Evolutionary conservation across 73 alveolate genomes (phyloP).

Genomic region (Effrenium voratum): DNA sequence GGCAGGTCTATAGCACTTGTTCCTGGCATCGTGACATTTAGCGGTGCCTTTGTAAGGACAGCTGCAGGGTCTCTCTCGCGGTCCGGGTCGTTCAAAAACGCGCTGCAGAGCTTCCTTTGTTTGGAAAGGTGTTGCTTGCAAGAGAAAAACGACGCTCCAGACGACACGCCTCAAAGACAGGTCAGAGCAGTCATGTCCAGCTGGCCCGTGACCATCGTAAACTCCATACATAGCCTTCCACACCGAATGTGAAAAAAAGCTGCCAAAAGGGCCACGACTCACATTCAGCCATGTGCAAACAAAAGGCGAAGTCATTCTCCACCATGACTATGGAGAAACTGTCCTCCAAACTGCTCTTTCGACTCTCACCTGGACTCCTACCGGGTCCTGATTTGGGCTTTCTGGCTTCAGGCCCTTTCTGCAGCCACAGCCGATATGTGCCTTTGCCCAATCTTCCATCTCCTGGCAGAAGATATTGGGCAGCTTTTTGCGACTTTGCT

Average conservation of each 20-base stretch:
- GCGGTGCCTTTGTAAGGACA: conserved; percentile 72
- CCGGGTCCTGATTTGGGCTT: conserved; percentile 94
- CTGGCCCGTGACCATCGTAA: conserved; percentile 95
- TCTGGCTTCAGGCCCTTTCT: conserved; percentile 95
- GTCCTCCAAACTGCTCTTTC: no score
- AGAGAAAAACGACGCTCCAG: not conserved
- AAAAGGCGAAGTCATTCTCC: conserved; percentile 66
- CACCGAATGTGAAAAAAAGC: not conserved
- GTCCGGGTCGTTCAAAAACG: conserved; percentile 85
- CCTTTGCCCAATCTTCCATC: conserved; percentile 81
- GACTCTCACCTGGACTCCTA: no score
- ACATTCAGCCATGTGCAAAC: not conserved
- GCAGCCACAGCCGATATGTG: conserved; percentile 57
- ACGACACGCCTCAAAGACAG: conserved; percentile 59
- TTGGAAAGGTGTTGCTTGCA: not conserved
- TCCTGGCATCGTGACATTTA: not conserved
- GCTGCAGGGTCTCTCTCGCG: conserved; percentile 85
- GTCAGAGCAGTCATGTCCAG: conserved; percentile 95
- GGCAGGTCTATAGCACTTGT: not conserved
- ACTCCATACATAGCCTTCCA: conserved; percentile 93
- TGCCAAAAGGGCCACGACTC: not conserved
- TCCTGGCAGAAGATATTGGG: not conserved
- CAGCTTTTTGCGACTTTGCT: not conserved
- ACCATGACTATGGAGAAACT: conserved; percentile 82
- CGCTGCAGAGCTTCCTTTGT: conserved; percentile 83